phyloP scores from a whole-genome alignment of 148 eudicot genomes.

The Cornus kousa region DNA sequence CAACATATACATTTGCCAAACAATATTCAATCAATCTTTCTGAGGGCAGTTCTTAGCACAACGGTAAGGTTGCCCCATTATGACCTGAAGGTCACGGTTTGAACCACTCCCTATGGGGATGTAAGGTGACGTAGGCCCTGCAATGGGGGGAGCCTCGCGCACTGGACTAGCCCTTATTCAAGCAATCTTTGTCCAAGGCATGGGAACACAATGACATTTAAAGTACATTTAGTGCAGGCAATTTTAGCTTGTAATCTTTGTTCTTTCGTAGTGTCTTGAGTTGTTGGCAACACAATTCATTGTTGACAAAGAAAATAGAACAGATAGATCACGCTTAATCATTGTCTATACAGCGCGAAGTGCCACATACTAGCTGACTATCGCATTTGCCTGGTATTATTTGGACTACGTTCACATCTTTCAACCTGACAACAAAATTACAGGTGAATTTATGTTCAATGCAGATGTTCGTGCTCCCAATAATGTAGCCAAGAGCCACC shows the following conservation, averaged over 20 bases:
- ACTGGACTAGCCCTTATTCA: too few species aligned
- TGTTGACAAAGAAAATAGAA: not conserved
- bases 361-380: not conserved
- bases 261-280: conserved; percentile 1
- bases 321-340: not conserved
- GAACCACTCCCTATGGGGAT: too few species aligned
- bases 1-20: not conserved
- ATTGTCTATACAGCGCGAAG: not conserved
- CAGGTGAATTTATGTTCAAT: too few species aligned
- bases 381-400: not conserved
- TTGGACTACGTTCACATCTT: not conserved
- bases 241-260: not conserved
- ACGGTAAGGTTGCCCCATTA: too few species aligned
- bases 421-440: not conserved
- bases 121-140: too few species aligned
- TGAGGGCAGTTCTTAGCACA: too few species aligned
- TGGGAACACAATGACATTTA: not conserved
- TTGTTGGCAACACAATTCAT: not conserved
- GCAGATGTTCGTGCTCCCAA: too few species aligned
- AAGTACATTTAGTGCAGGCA: conserved; percentile 3
- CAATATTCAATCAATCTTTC: not conserved
- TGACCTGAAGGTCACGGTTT: too few species aligned
- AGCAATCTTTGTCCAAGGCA: not conserved
- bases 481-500: too few species aligned
- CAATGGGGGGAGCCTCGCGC: too few species aligned